Evolutionary conservation across 2,329 filamentous ascomycete genomes (phyloP).

Genomic region (Monilinia fructicola): DNA sequence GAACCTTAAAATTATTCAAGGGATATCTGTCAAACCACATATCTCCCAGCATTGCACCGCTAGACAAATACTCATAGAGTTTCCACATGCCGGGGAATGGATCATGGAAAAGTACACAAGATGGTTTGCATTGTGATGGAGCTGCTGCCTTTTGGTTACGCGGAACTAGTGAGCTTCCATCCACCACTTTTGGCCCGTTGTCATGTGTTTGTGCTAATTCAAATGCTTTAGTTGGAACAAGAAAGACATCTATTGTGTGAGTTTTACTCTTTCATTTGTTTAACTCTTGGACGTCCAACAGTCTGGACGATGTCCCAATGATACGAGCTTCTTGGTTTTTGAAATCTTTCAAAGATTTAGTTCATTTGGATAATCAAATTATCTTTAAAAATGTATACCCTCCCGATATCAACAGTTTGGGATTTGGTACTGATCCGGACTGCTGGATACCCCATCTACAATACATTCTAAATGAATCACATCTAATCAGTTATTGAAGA

Average conservation of each 20-base stretch:
- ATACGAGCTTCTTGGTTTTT: no score
- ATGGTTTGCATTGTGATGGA: not conserved
- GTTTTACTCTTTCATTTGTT: not conserved
- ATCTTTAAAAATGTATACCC: not conserved
- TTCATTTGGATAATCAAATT: no score
- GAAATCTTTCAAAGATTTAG: no score
- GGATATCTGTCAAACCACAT: not conserved
- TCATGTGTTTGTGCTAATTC: not conserved
- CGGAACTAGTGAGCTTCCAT: not conserved
- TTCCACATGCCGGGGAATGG: conserved; percentile 3
- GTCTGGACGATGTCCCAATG: not conserved
- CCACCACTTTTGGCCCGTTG: not conserved
- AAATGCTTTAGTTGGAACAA: not conserved
- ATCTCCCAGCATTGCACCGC: conserved; percentile 8
- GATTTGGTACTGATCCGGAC: not conserved
- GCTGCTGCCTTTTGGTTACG: not conserved
- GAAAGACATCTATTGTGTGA: not conserved
- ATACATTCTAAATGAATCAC: not conserved
- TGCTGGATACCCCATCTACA: no score
- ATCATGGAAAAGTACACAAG: not conserved
- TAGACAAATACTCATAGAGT: conserved; percentile 6
- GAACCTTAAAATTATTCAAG: not conserved
- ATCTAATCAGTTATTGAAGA: not conserved
- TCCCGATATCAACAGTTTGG: not conserved
- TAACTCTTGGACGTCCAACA: not conserved